Percentiles rank a stretch among this genome's conserved stretches.
phyloP scores from a whole-genome alignment of 2,329 filamentous ascomycete species.

The Fonsecaea erecta region DNA sequence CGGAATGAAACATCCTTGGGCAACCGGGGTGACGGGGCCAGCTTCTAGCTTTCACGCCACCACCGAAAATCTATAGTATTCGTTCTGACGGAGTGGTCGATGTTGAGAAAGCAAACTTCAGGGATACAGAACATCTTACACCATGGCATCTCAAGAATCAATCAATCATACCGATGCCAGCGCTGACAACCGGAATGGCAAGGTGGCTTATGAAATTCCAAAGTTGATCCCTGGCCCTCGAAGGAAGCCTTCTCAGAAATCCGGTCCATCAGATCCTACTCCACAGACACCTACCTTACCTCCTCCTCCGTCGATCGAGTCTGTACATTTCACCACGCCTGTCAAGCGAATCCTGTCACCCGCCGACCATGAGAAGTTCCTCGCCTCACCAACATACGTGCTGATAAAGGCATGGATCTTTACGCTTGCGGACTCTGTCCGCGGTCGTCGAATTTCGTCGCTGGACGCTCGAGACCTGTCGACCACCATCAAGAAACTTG shows the following conservation, averaged over 20 bases:
- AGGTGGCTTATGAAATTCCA: slow-evolving; percentile 27
- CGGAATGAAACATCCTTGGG: background rate
- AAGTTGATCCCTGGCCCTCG: slow-evolving; percentile 40
- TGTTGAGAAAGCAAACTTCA: background rate
- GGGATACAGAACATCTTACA: background rate
- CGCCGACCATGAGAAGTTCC: slow-evolving; percentile 80
- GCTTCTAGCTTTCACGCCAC: background rate
- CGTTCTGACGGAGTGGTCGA: background rate
- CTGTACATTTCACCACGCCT: slow-evolving; percentile 68
- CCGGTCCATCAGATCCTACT: slow-evolving; percentile 57
- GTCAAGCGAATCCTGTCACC: slow-evolving; percentile 79
- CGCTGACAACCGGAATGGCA: background rate
- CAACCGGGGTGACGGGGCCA: background rate
- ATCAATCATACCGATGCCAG: background rate
- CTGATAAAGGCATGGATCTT: slow-evolving; percentile 86
- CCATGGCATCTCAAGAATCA: background rate
- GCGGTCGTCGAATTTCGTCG: slow-evolving; percentile 68
- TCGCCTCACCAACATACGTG: slow-evolving; percentile 73
- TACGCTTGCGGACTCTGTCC: slow-evolving; percentile 78
- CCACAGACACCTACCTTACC: slow-evolving; percentile 78
- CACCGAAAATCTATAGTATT: background rate
- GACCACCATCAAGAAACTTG: slow-evolving; percentile 64
- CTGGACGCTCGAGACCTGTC: slow-evolving; percentile 65
- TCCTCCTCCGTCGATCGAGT: slow-evolving; percentile 65
- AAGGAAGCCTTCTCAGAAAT: slow-evolving; percentile 40